Evolutionary conservation across 495 filamentous ascomycete genomes (phyloP).

Genomic region (Terfezia claveryi): DNA sequence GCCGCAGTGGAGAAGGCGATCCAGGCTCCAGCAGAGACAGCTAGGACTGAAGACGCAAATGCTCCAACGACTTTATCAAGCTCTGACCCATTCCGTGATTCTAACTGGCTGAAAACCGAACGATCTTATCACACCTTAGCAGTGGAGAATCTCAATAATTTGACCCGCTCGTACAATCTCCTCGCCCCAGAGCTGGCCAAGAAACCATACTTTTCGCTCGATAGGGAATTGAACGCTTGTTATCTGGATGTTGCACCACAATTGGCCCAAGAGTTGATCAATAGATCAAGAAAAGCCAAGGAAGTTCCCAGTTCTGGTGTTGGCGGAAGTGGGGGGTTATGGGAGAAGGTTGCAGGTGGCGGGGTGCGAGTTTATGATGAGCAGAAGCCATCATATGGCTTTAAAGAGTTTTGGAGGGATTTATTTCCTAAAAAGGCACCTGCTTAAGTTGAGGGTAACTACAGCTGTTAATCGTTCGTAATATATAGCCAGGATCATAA

Average conservation of each 20-base stretch:
- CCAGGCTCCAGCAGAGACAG: slow-evolving; percentile 25
- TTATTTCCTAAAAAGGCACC: slow-evolving; percentile 23
- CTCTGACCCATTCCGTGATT: slow-evolving; percentile 34
- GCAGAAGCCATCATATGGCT: slow-evolving; percentile 49
- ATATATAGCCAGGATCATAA: too few relatives aligned
- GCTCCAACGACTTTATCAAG: neutral
- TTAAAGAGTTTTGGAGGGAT: slow-evolving; percentile 74
- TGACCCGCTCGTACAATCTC: slow-evolving; percentile 80
- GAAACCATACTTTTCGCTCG: slow-evolving; percentile 75
- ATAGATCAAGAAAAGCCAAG: slow-evolving; percentile 33
- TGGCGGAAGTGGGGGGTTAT: slow-evolving; percentile 26
- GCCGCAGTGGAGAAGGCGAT: slow-evolving; percentile 42
- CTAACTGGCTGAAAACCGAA: slow-evolving; percentile 47
- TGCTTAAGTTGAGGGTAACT: too few relatives aligned
- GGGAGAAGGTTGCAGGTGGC: slow-evolving; percentile 29
- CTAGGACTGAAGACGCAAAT: too few relatives aligned
- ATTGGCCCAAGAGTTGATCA: slow-evolving; percentile 46
- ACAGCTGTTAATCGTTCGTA: too few relatives aligned
- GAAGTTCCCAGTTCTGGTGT: slow-evolving; percentile 19
- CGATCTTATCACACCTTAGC: slow-evolving; percentile 54
- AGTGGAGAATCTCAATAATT: slow-evolving; percentile 53
- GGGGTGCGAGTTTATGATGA: slow-evolving; percentile 46
- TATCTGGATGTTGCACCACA: slow-evolving; percentile 68
- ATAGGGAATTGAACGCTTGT: slow-evolving; percentile 58
- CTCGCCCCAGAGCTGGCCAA: slow-evolving; percentile 80